phyloP scores from a whole-genome alignment of 768 basidiomycete genomes.

The Floccularia luteovirens region DNA sequence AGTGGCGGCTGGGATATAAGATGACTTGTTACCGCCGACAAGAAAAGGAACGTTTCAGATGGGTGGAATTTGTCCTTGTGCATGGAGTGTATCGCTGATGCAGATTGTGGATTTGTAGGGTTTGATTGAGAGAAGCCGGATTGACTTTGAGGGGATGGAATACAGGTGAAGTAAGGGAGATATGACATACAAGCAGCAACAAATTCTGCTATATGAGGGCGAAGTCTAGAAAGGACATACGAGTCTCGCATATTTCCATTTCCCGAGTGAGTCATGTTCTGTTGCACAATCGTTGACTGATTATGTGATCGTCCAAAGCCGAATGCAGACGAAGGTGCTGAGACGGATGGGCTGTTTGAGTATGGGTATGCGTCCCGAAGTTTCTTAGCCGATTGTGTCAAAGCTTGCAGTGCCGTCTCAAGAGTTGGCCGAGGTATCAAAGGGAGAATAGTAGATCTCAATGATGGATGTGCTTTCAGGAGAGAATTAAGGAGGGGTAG shows the following conservation, averaged over 20 bases:
- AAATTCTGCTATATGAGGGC: constrained; percentile 71
- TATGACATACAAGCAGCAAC: constrained; percentile 74
- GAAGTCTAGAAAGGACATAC: constrained; percentile 69
- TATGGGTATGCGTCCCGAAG: constrained; percentile 82
- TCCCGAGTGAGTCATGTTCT: constrained; percentile 2
- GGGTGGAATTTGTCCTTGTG: constrained; percentile 66
- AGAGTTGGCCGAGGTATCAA: constrained; percentile 83
- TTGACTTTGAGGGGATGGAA: constrained; percentile 25
- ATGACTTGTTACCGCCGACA: constrained; percentile 62
- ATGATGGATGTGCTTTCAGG: constrained; percentile 55
- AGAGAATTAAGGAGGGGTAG: constrained; percentile 68
- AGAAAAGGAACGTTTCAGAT: constrained; percentile 65
- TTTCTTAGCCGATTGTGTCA: constrained; percentile 62
- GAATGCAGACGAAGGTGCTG: constrained; percentile 23
- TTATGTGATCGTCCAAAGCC: constrained; percentile 22
- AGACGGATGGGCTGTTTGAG: constrained; percentile 33
- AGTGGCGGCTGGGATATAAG: constrained; percentile 62
- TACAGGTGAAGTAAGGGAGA: constrained; percentile 77
- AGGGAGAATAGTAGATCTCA: constrained; percentile 66
- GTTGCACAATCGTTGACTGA: constrained; percentile 15
- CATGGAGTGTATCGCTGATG: constrained; percentile 31
- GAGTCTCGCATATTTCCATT: constrained; percentile 67
- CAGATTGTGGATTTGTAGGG: constrained; percentile 22
- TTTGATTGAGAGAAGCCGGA: constrained; percentile 12
- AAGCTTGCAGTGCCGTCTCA: constrained; percentile 62